Conservation (phyloP, 2,329 filamentous ascomycete species). For the Raffaelea albimanens region DNA sequence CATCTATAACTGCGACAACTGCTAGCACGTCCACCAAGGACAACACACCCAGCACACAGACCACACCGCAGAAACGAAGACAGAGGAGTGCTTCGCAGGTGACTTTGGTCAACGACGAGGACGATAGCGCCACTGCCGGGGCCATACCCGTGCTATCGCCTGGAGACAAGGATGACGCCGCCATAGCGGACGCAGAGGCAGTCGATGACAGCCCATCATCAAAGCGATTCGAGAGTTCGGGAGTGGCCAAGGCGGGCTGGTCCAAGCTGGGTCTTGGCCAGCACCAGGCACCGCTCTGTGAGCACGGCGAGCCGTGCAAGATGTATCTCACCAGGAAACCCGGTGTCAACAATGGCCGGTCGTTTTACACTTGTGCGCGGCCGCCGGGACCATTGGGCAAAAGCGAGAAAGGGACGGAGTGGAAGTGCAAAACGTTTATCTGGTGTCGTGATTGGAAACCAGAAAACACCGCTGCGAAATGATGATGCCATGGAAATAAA, state of each 20-base stretch:
- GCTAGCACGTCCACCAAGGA: too few relatives aligned
- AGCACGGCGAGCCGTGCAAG: conserved; percentile 82
- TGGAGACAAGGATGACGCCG: too few relatives aligned
- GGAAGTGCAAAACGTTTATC: conserved; percentile 81
- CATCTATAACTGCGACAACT: too few relatives aligned
- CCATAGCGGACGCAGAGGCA: not conserved
- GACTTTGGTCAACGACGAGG: conserved; percentile 7
- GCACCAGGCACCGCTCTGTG: conserved; percentile 58
- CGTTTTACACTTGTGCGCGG: conserved; percentile 55
- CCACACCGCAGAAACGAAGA: not conserved
- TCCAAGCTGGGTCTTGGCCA: conserved; percentile 64
- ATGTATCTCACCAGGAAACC: conserved; percentile 79
- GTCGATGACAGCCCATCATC: not conserved
- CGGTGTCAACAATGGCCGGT: conserved; percentile 67
- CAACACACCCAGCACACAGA: not conserved
- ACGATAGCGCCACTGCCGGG: conserved; percentile 8
- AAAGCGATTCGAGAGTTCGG: conserved; percentile 52
- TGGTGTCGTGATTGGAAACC: conserved; percentile 52
- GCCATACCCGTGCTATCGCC: too few relatives aligned
- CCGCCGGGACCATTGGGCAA: conserved; percentile 78
- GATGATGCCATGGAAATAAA: conserved; percentile 12
- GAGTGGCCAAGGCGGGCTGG: conserved; percentile 75
- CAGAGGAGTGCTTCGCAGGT: conserved; percentile 2
- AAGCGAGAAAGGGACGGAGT: conserved; percentile 76
- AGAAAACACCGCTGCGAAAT: not conserved